Conservation (phyloP, 2,329 filamentous ascomycete species). For the Monilinia vaccinii-corymbosi region DNA sequence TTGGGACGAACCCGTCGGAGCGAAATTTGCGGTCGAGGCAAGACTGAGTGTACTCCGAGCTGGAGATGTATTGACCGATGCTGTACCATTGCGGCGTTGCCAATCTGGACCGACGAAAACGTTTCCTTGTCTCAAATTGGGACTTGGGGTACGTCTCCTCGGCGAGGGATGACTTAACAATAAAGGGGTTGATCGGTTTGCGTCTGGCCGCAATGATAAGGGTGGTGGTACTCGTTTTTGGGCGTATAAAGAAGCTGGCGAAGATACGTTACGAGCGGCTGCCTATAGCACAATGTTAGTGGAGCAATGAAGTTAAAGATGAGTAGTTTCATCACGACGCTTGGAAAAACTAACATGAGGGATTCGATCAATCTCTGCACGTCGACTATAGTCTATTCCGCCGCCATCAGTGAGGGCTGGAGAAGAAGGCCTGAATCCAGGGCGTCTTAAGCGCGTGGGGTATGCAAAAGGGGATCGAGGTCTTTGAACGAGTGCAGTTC, state of each 20-base stretch:
- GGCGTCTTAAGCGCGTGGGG: slow-evolving; percentile 46
- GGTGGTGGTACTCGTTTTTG: slow-evolving; percentile 23
- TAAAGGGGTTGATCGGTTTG: slow-evolving; percentile 25
- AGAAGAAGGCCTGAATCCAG: slow-evolving; percentile 33
- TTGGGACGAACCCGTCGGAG: slow-evolving; percentile 11
- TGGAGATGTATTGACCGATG: slow-evolving; percentile 25
- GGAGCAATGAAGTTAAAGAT: neutral
- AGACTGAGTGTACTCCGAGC: slow-evolving; percentile 26
- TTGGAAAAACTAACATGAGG: slow-evolving; percentile 21
- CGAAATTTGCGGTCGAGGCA: slow-evolving; percentile 26
- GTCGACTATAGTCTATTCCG: slow-evolving; percentile 27
- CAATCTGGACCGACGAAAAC: slow-evolving; percentile 17
- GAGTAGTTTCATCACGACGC: too few species aligned
- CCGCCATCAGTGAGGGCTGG: slow-evolving; percentile 29
- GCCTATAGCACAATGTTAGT: slow-evolving; percentile 14
- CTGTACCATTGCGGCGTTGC: slow-evolving; percentile 16
- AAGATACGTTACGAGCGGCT: slow-evolving; percentile 21
- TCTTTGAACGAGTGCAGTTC: slow-evolving; percentile 35
- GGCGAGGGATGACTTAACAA: slow-evolving; percentile 24
- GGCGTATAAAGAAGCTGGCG: slow-evolving; percentile 26
- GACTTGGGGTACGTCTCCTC: slow-evolving; percentile 22
- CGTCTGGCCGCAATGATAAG: slow-evolving; percentile 21
- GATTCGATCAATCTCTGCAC: slow-evolving; percentile 27
- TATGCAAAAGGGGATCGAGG: slow-evolving; percentile 51
- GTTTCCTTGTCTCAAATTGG: slow-evolving; percentile 16